phyloP scores from a whole-genome alignment of 169 alveolate species.

The Cryptosporidium meleagridis region DNA sequence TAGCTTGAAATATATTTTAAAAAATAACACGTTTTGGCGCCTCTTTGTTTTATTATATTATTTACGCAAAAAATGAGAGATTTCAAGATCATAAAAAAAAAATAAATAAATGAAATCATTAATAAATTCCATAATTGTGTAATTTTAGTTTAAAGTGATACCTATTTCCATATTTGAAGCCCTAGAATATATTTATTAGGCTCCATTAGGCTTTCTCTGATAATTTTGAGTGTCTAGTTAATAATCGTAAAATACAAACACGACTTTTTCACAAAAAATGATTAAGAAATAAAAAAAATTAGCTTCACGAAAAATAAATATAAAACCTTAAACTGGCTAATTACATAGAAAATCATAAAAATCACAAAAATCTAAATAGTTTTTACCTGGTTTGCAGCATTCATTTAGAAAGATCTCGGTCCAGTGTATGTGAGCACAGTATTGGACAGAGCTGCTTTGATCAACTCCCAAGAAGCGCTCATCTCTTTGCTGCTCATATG shows the following conservation, averaged over 20 bases:
- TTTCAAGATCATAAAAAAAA: constrained; percentile 1
- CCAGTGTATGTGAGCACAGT: constrained; percentile 75
- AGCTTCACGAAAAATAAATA: background rate
- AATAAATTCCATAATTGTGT: background rate
- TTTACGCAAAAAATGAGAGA: background rate
- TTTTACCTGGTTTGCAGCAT: constrained; percentile 68
- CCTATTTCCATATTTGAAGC: no score
- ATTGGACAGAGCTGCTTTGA: constrained; percentile 26
- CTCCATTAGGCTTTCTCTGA: background rate
- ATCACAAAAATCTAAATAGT: constrained; percentile 60
- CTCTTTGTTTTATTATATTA: background rate
- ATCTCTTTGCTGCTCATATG: constrained; percentile 1
- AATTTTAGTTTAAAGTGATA: background rate
- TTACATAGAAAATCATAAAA: constrained; percentile 53
- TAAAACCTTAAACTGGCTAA: background rate
- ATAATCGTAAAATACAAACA: no score
- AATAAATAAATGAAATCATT: background rate
- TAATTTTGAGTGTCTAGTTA: no score
- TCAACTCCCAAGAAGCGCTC: constrained; percentile 4
- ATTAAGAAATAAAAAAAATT: background rate
- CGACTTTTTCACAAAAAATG: background rate
- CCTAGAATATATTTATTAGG: no score
- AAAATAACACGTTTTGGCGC: constrained; percentile 6
- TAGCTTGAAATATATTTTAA: background rate
- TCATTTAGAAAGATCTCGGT: constrained; percentile 71